phyloP scores from a whole-genome alignment of 148 eudicot genomes.

The Camellia japonica region DNA sequence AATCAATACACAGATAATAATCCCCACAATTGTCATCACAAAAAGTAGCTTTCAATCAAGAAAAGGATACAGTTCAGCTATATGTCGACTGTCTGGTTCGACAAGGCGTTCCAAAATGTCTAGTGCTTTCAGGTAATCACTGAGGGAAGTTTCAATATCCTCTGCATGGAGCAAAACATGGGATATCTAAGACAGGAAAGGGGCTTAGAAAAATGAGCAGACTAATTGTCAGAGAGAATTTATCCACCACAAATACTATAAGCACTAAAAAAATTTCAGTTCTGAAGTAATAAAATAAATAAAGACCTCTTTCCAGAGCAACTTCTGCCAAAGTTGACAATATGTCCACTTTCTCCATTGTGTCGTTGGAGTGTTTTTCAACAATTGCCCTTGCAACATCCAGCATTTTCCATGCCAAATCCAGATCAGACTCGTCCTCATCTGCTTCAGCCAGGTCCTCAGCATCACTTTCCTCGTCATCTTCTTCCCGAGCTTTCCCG shows the following conservation, averaged over 20 bases:
- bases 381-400: conserved; percentile 94
- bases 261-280: neutral
- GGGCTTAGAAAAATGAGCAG: neutral
- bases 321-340: conserved; percentile 92
- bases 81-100: conserved; percentile 77
- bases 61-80: conserved; percentile 91
- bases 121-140: conserved; percentile 86
- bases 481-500: conserved; percentile 48
- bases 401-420: conserved; percentile 95
- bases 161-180: conserved; percentile 42
- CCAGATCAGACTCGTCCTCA: conserved; percentile 95
- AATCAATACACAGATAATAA: neutral
- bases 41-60: neutral
- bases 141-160: conserved; percentile 88
- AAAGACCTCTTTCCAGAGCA: conserved; percentile 84
- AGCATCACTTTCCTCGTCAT: conserved; percentile 65
- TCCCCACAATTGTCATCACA: neutral
- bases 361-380: conserved; percentile 65
- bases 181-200: neutral
- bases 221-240: neutral
- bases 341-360: conserved; percentile 84
- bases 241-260: conserved; percentile 1
- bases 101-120: conserved; percentile 77
- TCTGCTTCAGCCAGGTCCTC: conserved; percentile 70
- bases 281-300: conserved; percentile 4